Base-by-base conservation (phyloP, 495 filamentous ascomycete species). In the Annulohypoxylon stygium region DNA sequence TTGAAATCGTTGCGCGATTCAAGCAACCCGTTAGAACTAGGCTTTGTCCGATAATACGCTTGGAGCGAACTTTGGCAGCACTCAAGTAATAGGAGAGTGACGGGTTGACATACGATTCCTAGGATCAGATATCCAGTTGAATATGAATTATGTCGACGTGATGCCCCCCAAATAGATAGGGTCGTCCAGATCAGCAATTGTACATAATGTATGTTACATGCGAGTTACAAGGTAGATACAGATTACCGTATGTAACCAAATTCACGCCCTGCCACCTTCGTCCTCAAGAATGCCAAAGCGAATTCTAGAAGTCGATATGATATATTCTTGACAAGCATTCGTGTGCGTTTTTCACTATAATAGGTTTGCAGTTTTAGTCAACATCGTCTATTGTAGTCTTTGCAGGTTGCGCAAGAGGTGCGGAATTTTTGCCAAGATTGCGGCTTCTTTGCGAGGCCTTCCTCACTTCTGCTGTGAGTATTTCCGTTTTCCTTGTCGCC, bases 1-100 rank as follows among this genome's bases (percentile, higher is more conserved):
- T 6, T 95, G 76, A 84, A 67, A 12, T 53, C 59, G 7, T 25
- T 23, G 5, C 26, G 8, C 47, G 3, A 10, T 16, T 9, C 7
- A 12, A 63, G 2, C 12, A 33, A 30, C 3, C 18, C 41, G 30
- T 3, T 26, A 45, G 12, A 26, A 39, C 23, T 60, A 14, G 36
- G 20, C 2, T 34, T 43, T 33, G 26, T 37, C 37, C 36, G 45
- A 30, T 30, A 18, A 16, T 45, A 51, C 5, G 14, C 33, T 34
- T 51, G 20, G 26, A 23, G 2, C 43, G 11, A 20, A 51, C 61
- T 12, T 30, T 9, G 34, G 11, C 23, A 60, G 69, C 59, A 64
- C 64, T 72, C 54, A 6, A 43, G 20, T 47, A 63, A 16, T 33
- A 30, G 16, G 16, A 26, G 36, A 34, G 66, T 11, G 48, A 62